Evolutionary conservation across 2,329 filamentous ascomycete genomes (phyloP), one percentile per base, ranked within the genome.

Genomic region (Emericellopsis atlantica): DNA sequence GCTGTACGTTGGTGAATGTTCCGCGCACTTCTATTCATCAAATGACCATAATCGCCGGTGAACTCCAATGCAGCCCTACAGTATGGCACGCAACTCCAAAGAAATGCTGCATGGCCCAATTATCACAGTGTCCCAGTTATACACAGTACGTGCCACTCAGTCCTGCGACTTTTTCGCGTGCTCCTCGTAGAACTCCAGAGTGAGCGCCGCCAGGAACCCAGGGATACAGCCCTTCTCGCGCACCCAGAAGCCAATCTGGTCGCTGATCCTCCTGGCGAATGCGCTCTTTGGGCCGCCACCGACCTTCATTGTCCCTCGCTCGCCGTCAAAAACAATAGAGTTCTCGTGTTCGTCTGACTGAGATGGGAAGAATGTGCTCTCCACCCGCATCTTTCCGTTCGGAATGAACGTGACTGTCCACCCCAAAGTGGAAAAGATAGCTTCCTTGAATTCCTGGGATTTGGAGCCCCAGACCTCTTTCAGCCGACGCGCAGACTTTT

Each of bases 241-340:
- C 1, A 96, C 90, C 90, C 92, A 98, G 60, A 95, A 96, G 48
- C 87, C 82, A 54, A 95, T 90, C 57, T 89, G 76, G 53, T 86
- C 83, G 48, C 75, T 75, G 47, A 98, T 95, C 60, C 88, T 81
- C 42, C 76, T 66, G 2, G 89, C 92, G 61, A 98, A 98, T 11
- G 78, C 72, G 55, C 86, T 93, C 54, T 84, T 76, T 2, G 88
- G 85, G 0, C 92, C 92, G 2, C 92, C 92, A 29, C 82, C 85
- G 43, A 98, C 84, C 70, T 98, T 98, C 92, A 98, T 98, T 1
- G 89, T 95, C 7, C 90, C 92, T 43, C 84, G 80, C 64, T 95
- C 88, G 40, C 88, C 88, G 60, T 95, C 88, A 58, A 95, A 95
- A 0, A 95, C 78, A 45, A 83, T 81, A 43, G 73, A 78, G 49